Conservation (phyloP, 2,329 filamentous ascomycete species). For the Diatrype stigma region DNA sequence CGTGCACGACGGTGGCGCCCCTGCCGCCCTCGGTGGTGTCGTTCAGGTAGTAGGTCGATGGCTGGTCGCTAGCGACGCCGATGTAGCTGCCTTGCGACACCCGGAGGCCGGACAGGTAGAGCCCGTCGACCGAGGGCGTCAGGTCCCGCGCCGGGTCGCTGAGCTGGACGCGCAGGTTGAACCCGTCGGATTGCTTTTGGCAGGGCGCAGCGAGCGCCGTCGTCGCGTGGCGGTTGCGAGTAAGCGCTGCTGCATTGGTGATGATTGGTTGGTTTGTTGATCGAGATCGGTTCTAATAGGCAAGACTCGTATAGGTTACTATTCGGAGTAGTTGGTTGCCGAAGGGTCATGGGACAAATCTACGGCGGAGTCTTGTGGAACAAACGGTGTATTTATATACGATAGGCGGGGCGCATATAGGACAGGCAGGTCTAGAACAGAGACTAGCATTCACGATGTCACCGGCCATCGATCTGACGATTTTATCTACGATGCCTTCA, state of each 20-base stretch:
- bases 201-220: background rate
- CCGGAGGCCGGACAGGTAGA: background rate
- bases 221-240: background rate
- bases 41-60: background rate
- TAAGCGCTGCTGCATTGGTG: background rate
- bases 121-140: background rate
- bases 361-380: too few relatives aligned
- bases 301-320: too few relatives aligned
- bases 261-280: background rate
- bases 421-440: too few relatives aligned
- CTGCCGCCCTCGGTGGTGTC: background rate
- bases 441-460: background rate
- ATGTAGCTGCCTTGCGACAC: conserved; percentile 1
- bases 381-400: too few relatives aligned
- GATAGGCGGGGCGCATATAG: too few relatives aligned
- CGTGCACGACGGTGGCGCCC: background rate
- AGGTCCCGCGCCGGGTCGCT: background rate
- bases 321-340: too few relatives aligned
- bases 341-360: too few relatives aligned
- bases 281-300: too few relatives aligned
- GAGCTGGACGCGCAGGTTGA: background rate
- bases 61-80: background rate
- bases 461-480: background rate
- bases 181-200: background rate
- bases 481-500: background rate